Conservation (phyloP, 2,329 filamentous ascomycete genomes). For the Taxawa tesnikishii region DNA sequence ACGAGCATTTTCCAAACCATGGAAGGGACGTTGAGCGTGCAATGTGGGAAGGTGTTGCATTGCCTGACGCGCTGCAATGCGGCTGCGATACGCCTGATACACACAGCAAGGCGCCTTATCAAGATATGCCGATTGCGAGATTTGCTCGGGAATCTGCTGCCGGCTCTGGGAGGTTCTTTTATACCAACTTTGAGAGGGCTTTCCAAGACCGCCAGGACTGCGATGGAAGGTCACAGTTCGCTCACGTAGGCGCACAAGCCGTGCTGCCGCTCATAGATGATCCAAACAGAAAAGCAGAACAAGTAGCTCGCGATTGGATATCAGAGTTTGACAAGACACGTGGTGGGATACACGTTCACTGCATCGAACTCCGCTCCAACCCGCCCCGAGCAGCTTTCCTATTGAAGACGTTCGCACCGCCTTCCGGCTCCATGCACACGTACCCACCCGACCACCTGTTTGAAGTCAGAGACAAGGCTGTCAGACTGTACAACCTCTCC, state of each 20-base stretch:
- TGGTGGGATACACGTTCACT: neutral
- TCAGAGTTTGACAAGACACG: neutral
- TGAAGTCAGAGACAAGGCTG: too few relatives aligned
- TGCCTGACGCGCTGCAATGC: conserved; percentile 19
- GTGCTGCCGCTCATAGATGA: conserved; percentile 14
- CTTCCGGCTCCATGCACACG: too few relatives aligned
- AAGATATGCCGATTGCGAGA: conserved; percentile 12
- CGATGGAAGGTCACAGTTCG: neutral
- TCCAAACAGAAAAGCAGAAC: neutral
- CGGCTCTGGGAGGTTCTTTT: conserved; percentile 25
- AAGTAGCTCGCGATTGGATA: too few relatives aligned
- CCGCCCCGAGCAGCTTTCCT: neutral
- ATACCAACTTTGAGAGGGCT: conserved; percentile 23
- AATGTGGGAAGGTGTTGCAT: conserved; percentile 22
- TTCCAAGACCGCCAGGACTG: conserved; percentile 9
- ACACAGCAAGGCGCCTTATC: conserved; percentile 12
- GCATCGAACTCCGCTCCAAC: neutral
- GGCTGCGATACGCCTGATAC: conserved; percentile 17
- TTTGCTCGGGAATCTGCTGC: conserved; percentile 18
- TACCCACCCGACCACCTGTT: too few relatives aligned
- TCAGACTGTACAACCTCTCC: conserved; percentile 20
- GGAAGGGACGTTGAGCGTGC: conserved; percentile 17
- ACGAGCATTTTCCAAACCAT: conserved; percentile 27
- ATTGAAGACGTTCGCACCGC: neutral
- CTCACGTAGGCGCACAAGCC: conserved; percentile 21